Evolutionary conservation across 805 yeast genomes (phyloP).

Genomic region (Candida fluviatilis): DNA sequence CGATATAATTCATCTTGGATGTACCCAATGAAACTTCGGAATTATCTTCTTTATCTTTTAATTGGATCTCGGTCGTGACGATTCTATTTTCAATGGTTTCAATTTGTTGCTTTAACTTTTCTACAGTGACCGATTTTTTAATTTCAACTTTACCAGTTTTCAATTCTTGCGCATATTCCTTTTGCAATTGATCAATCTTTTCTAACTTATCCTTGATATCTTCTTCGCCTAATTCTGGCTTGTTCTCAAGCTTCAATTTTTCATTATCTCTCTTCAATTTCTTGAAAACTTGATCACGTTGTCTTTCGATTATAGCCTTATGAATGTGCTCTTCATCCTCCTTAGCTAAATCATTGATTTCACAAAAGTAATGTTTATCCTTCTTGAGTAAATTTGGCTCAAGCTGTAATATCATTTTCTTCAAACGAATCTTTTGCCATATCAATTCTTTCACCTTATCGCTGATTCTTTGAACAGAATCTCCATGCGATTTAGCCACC

Average conservation of each 20-base stretch:
- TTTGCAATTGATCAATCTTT: constrained; percentile 48
- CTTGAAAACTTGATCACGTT: constrained; percentile 57
- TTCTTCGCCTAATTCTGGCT: constrained; percentile 48
- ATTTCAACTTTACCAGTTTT: constrained; percentile 56
- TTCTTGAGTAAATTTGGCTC: constrained; percentile 54
- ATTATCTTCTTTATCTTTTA: constrained; percentile 91
- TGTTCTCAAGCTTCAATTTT: constrained; percentile 55
- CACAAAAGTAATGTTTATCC: constrained; percentile 58
- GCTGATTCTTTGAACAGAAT: constrained; percentile 71
- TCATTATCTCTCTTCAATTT: constrained; percentile 77
- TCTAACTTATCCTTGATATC: constrained; percentile 57
- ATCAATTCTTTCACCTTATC: constrained; percentile 74
- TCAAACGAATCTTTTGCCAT: constrained; percentile 78
- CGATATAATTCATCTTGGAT: constrained; percentile 91
- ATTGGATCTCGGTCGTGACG: constrained; percentile 60
- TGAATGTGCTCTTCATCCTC: constrained; percentile 63
- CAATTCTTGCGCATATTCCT: constrained; percentile 53
- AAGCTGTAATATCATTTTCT: constrained; percentile 62
- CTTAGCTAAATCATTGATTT: constrained; percentile 59
- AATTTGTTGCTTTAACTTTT: constrained; percentile 67
- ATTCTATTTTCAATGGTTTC: constrained; percentile 72
- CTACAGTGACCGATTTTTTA: constrained; percentile 50
- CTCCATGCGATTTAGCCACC: constrained; percentile 80
- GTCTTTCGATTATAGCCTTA: constrained; percentile 56
- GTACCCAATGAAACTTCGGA: constrained; percentile 92